A percentile compares a stretch with the other conserved stretches of the same genome.
Evolutionary conservation across 1,284 basidiomycete genomes (phyloP).

Genomic region (Ustilago shanxiensis): DNA sequence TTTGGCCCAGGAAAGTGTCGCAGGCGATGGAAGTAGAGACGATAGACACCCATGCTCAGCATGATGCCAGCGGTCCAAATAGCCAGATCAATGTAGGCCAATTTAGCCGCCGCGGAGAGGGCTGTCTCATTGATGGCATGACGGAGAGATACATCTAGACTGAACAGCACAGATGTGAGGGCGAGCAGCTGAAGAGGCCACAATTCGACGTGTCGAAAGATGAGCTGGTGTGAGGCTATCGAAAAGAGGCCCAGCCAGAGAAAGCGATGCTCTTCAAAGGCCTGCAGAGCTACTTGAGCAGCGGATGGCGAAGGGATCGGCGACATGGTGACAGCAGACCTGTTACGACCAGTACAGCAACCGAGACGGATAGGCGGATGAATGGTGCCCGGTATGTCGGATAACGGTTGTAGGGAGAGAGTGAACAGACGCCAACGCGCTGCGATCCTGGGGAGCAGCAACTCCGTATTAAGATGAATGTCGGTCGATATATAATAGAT

Average conservation of each 20-base stretch:
- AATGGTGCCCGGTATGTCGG: not conserved
- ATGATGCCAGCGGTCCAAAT: constrained; percentile 10
- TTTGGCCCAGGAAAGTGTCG: constrained; percentile 38
- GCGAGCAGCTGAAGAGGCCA: constrained; percentile 25
- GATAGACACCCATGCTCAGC: constrained; percentile 37
- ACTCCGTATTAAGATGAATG: too few relatives aligned
- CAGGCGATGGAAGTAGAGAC: constrained; percentile 45
- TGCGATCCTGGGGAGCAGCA: too few relatives aligned
- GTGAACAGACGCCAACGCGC: too few relatives aligned
- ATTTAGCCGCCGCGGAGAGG: constrained; percentile 6
- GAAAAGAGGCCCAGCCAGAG: constrained; percentile 5
- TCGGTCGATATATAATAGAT: too few relatives aligned
- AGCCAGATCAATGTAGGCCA: constrained; percentile 11
- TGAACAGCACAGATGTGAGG: constrained; percentile 12
- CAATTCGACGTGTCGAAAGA: constrained; percentile 26
- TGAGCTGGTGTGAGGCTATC: constrained; percentile 18
- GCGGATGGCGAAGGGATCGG: not conserved
- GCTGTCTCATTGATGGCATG: not conserved
- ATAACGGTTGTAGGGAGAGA: too few relatives aligned
- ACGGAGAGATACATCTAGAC: constrained; percentile 14
- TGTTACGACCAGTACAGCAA: not conserved
- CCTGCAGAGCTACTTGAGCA: constrained; percentile 4
- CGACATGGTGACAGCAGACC: not conserved
- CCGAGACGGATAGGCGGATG: not conserved
- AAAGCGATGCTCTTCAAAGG: constrained; percentile 19